A percentile compares a stretch with the other conserved stretches of the same genome.
These are phyloP conservation scores for Aechmea fasciata DNA, from an alignment of 176 grass and related monocot genomes.

Conservation along the genomic window DNA sequence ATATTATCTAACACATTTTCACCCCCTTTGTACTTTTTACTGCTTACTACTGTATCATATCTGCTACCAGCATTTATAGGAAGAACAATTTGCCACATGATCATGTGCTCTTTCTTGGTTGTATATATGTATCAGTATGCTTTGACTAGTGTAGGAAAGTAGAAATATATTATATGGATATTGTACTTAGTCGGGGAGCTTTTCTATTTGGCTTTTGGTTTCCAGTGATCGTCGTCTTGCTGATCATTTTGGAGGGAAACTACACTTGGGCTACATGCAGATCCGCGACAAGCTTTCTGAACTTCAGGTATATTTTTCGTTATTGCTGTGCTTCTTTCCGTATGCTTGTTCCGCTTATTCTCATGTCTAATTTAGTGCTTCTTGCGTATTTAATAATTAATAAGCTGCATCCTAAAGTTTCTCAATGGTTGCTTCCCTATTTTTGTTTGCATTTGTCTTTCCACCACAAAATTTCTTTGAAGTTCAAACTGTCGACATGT, in stretches of 20 bases:
- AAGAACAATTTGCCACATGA: too few relatives aligned
- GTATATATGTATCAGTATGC: background rate
- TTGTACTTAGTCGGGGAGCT: background rate
- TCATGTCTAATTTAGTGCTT: background rate
- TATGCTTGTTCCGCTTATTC: background rate
- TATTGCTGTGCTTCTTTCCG: background rate
- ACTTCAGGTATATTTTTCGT: slow-evolving; percentile 48
- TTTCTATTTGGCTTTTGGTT: background rate
- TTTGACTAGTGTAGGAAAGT: background rate
- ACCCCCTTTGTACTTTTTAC: too few relatives aligned
- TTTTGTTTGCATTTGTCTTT: background rate
- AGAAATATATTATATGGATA: background rate
- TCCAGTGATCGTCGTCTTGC: slow-evolving; percentile 85
- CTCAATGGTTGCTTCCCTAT: background rate
- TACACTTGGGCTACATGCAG: slow-evolving; percentile 93
- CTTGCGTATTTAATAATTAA: background rate
- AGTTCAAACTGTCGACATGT: background rate
- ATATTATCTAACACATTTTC: too few relatives aligned
- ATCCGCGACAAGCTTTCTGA: slow-evolving; percentile 71
- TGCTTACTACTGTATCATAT: too few relatives aligned
- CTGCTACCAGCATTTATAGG: too few relatives aligned
- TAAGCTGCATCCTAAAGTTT: background rate
- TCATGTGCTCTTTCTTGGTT: too few relatives aligned
- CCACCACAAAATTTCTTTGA: background rate
- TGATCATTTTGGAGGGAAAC: slow-evolving; percentile 99